Conservation (phyloP, 495 filamentous ascomycete species). For the Hyaloscypha hepaticicola region DNA sequence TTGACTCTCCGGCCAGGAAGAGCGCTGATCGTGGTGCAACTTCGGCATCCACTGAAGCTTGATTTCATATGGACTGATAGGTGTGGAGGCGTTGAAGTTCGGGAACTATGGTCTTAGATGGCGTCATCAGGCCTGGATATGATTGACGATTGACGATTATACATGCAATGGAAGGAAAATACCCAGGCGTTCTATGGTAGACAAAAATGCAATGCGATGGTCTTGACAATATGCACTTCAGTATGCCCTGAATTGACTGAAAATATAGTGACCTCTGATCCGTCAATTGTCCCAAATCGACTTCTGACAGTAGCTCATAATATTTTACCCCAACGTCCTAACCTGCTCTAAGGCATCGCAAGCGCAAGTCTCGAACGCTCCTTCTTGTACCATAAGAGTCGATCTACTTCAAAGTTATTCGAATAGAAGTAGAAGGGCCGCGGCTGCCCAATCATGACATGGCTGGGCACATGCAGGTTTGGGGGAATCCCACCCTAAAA, state of each 20-base stretch:
- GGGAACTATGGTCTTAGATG: neutral
- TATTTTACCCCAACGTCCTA: too few relatives aligned
- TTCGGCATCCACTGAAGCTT: neutral
- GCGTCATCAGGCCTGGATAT: neutral
- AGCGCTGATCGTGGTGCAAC: slow-evolving; percentile 35
- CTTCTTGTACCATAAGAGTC: too few relatives aligned
- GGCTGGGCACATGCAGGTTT: too few relatives aligned
- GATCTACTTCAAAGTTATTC: too few relatives aligned
- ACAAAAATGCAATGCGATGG: slow-evolving; percentile 6
- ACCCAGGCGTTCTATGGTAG: slow-evolving; percentile 20
- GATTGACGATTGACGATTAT: neutral
- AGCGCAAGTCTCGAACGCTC: too few relatives aligned
- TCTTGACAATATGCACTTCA: neutral
- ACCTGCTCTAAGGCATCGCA: too few relatives aligned
- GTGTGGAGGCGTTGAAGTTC: neutral
- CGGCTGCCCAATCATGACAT: too few relatives aligned
- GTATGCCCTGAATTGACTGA: neutral
- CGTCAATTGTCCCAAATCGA: too few relatives aligned
- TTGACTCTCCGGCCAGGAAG: slow-evolving; percentile 35
- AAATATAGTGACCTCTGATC: too few relatives aligned
- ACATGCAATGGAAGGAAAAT: slow-evolving; percentile 20
- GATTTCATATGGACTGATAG: neutral
- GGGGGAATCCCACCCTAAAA: too few relatives aligned
- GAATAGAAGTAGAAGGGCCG: too few relatives aligned
- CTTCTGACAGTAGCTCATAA: too few relatives aligned